Evolutionary conservation across 805 yeast species (phyloP).

Genomic region (Kodamaea kaohsiungensis): DNA sequence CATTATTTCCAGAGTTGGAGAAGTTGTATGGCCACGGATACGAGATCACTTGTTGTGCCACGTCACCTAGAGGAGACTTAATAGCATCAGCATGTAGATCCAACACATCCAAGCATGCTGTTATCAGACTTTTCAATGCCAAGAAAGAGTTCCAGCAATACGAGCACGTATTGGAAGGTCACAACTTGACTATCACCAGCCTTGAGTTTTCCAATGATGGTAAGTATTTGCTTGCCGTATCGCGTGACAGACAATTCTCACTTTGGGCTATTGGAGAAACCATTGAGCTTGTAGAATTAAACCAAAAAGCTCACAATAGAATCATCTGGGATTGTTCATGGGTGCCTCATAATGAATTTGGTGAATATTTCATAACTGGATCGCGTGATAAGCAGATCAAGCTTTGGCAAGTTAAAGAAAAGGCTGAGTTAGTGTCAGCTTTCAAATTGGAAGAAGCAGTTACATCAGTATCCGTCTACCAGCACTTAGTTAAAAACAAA

Average conservation of each 20-base stretch:
- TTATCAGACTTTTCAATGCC: conserved; percentile 71
- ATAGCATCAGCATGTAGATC: conserved; percentile 93
- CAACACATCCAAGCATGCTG: conserved; percentile 82
- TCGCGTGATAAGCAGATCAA: conserved; percentile 83
- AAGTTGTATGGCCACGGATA: conserved; percentile 97
- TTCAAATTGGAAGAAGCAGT: conserved; percentile 56
- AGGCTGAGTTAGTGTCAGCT: conserved; percentile 3
- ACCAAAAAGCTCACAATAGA: conserved; percentile 81
- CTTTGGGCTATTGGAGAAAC: conserved; percentile 55
- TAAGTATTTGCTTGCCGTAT: conserved; percentile 66
- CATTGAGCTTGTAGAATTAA: conserved; percentile 43
- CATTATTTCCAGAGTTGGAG: conserved; percentile 94
- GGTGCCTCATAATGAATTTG: conserved; percentile 50
- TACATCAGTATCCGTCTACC: conserved; percentile 63
- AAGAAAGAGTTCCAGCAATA: conserved; percentile 54
- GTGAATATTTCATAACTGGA: conserved; percentile 67
- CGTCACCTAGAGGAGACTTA: conserved; percentile 58
- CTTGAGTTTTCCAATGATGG: conserved; percentile 74
- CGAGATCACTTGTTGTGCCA: conserved; percentile 80
- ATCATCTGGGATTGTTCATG: conserved; percentile 96
- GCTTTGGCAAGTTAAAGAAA: conserved; percentile 59
- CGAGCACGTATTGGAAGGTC: conserved; percentile 55
- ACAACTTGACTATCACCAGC: conserved; percentile 82
- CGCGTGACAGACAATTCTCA: conserved; percentile 86
- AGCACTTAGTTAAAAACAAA: conserved; percentile 21